phyloP scores from a whole-genome alignment of 768 basidiomycete species.

The Chalciporus piperatus region DNA sequence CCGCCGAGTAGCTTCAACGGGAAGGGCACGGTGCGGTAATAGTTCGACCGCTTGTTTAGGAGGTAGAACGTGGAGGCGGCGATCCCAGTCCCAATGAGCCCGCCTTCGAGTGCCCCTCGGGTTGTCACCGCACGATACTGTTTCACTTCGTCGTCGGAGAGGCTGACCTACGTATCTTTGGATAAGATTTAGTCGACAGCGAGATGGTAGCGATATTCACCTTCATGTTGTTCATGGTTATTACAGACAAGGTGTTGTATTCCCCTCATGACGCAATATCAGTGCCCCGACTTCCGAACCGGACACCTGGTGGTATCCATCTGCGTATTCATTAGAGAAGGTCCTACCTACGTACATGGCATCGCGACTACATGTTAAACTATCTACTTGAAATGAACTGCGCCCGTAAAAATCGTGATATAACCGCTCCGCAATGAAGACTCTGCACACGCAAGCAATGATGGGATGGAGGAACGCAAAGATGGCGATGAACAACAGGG shows the following conservation, averaged over 20 bases:
- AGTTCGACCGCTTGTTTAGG: slow-evolving; percentile 49
- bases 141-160: slow-evolving; percentile 41
- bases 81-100: slow-evolving; percentile 46
- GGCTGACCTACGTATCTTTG: slow-evolving; percentile 11
- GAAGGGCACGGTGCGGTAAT: slow-evolving; percentile 61
- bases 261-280: not conserved
- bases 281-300: not conserved
- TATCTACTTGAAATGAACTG: slow-evolving; percentile 1
- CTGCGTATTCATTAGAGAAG: slow-evolving; percentile 9
- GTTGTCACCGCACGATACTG: slow-evolving; percentile 54
- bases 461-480: not conserved
- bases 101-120: slow-evolving; percentile 64
- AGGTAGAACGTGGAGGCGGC: slow-evolving; percentile 53
- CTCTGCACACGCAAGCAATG: not conserved
- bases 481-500: not conserved
- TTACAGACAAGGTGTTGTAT: not conserved
- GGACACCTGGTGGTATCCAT: not conserved
- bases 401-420: not conserved
- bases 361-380: slow-evolving; percentile 16
- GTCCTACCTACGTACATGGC: slow-evolving; percentile 10
- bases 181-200: not conserved
- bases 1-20: slow-evolving; percentile 69
- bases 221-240: slow-evolving; percentile 20
- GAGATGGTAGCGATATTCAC: not conserved
- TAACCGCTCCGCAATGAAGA: not conserved